Evolutionary conservation across 1,139 yeast species (phyloP).

Genomic region (Hemisphaericaspora xylofermentans): DNA sequence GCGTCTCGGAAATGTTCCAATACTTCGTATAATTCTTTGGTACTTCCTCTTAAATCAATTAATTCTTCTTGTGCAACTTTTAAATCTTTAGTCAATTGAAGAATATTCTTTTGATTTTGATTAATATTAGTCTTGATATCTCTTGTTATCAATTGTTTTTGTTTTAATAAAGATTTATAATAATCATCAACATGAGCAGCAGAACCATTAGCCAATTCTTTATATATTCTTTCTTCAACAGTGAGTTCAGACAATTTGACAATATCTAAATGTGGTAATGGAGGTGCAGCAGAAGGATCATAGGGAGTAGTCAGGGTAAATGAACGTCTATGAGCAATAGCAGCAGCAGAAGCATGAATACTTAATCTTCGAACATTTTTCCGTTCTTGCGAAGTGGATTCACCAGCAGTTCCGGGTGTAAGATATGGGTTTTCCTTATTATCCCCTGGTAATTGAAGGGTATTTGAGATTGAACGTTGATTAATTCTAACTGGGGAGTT

Average conservation of each 20-base stretch:
- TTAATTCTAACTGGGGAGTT: conserved; percentile 4
- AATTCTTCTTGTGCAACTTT: conserved; percentile 64
- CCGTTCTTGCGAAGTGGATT: conserved; percentile 10
- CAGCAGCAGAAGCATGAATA: conserved; percentile 45
- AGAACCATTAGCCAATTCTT: conserved; percentile 60
- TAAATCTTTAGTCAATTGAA: conserved; percentile 66
- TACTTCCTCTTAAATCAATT: conserved; percentile 56
- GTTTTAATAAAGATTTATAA: conserved; percentile 53
- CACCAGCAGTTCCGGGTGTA: neutral
- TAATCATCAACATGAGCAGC: conserved; percentile 75
- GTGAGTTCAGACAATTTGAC: conserved; percentile 8
- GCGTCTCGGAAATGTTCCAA: conserved; percentile 66
- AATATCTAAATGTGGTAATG: conserved; percentile 31
- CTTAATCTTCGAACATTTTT: conserved; percentile 38
- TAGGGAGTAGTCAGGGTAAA: conserved; percentile 23
- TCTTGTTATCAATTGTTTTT: conserved; percentile 54
- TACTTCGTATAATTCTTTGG: conserved; percentile 62
- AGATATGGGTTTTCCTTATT: conserved; percentile 8
- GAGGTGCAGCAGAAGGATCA: conserved; percentile 35
- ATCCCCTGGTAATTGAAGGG: conserved; percentile 7
- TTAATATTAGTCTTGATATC: conserved; percentile 68
- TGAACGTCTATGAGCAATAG: conserved; percentile 33
- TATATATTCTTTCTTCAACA: conserved; percentile 44
- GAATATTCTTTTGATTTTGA: conserved; percentile 70
- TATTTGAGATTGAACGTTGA: conserved; percentile 15